A percentile compares a stretch with the other conserved stretches of the same genome.
Evolutionary conservation across 2,329 filamentous ascomycete species (phyloP).

Genomic region (Cercospora brassicicola): DNA sequence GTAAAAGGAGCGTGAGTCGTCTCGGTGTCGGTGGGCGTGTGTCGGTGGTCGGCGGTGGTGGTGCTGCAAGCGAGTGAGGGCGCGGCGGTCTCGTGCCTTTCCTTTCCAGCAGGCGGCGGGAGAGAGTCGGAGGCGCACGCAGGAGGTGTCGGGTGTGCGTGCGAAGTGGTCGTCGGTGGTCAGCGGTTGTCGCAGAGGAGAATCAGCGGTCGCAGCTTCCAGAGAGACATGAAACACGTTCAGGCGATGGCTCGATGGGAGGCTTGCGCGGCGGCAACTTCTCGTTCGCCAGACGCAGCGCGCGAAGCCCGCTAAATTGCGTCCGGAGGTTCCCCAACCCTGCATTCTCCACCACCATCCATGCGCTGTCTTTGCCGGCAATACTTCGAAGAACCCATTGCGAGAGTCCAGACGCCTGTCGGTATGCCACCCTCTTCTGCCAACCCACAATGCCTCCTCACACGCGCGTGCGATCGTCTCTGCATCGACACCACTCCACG

Average conservation of each 20-base stretch:
- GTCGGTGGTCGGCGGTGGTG: not conserved
- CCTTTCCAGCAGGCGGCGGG: not conserved
- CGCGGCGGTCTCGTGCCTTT: not conserved
- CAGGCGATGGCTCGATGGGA: not conserved
- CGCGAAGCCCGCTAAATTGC: not conserved
- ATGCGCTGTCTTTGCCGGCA: not conserved
- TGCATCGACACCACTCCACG: not conserved
- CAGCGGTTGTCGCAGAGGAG: not conserved
- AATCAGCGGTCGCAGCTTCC: not conserved
- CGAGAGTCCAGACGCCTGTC: not conserved
- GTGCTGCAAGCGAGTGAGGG: slow-evolving; percentile 10
- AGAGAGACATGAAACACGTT: not conserved
- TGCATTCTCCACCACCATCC: not conserved
- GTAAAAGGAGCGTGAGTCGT: slow-evolving; percentile 8
- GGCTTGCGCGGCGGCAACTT: not conserved
- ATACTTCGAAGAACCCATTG: not conserved
- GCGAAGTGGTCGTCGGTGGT: not conserved
- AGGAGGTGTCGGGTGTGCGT: not conserved
- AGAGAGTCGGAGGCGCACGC: not conserved
- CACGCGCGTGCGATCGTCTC: not conserved
- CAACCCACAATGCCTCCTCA: not conserved
- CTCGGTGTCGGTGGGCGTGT: not conserved
- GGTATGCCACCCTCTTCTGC: not conserved
- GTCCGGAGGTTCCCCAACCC: not conserved
- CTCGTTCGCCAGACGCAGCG: not conserved